phyloP scores from a whole-genome alignment of 768 basidiomycete genomes.

The Xerocomus potaroensis region DNA sequence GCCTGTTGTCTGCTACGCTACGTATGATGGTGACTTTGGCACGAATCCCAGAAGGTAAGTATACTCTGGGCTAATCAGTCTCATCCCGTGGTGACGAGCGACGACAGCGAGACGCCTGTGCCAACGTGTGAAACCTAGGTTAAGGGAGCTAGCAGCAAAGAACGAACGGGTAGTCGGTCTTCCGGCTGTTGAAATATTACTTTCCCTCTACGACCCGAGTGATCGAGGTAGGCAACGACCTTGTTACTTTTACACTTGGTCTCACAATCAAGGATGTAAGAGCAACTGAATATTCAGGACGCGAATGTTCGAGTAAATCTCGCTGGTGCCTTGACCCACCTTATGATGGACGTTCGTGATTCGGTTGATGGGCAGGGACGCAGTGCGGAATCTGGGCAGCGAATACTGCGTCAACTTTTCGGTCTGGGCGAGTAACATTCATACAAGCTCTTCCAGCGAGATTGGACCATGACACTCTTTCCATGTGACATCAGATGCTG shows the following conservation, averaged over 20 bases:
- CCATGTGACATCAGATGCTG: slow-evolving; percentile 5
- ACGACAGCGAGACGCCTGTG: slow-evolving; percentile 1
- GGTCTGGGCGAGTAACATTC: slow-evolving; percentile 11
- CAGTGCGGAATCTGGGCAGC: slow-evolving; percentile 2
- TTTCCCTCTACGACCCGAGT: slow-evolving; percentile 3
- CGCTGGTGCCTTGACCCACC: slow-evolving; percentile 9
- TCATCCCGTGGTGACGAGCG: background rate
- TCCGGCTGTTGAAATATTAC: slow-evolving; percentile 18
- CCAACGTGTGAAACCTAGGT: slow-evolving; percentile 4
- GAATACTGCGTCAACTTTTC: slow-evolving; percentile 11
- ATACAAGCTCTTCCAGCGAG: background rate
- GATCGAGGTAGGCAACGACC: slow-evolving; percentile 1
- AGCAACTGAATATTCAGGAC: slow-evolving; percentile 4
- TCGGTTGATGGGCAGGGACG: background rate
- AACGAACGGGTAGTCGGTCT: slow-evolving; percentile 8
- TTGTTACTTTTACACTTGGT: background rate
- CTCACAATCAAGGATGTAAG: background rate
- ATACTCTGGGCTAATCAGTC: too few species aligned
- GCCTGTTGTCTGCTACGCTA: slow-evolving; percentile 9
- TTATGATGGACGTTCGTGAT: background rate
- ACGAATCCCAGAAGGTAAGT: slow-evolving; percentile 13
- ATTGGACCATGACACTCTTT: background rate
- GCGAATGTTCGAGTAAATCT: slow-evolving; percentile 12
- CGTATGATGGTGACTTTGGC: slow-evolving; percentile 14
- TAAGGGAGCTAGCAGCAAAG: slow-evolving; percentile 11